Evolutionary conservation across 2,329 filamentous ascomycete species (phyloP).

Genomic region (Dactylellina drechsleri): DNA sequence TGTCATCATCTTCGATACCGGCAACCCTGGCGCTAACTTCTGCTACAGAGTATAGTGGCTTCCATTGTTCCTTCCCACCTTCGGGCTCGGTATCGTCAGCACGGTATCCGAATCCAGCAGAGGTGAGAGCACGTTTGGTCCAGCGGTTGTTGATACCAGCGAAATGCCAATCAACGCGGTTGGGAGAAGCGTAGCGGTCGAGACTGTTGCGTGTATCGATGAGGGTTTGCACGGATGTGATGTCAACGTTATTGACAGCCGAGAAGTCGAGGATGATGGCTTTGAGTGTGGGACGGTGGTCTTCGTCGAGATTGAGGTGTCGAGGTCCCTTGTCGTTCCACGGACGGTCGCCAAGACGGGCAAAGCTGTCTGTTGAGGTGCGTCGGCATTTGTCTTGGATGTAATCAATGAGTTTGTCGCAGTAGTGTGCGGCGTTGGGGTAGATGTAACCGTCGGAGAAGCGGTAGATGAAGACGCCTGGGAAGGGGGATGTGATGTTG

Average conservation of each 20-base stretch:
- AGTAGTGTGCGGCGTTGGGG: constrained; percentile 87
- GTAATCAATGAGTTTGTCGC: constrained; percentile 78
- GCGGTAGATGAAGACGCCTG: constrained; percentile 93
- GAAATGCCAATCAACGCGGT: constrained; percentile 92
- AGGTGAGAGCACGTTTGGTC: constrained; percentile 88
- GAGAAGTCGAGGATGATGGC: constrained; percentile 95
- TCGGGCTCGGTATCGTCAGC: constrained; percentile 65
- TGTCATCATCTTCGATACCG: constrained; percentile 57
- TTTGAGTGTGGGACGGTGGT: constrained; percentile 74
- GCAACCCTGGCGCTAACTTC: constrained; percentile 79
- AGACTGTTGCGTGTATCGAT: constrained; percentile 96
- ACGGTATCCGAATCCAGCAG: constrained; percentile 89
- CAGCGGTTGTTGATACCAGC: constrained; percentile 93
- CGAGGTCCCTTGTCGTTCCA: constrained; percentile 79
- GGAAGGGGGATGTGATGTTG: constrained; percentile 81
- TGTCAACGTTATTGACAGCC: constrained; percentile 90
- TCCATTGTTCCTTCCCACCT: constrained; percentile 68
- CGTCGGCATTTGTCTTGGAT: constrained; percentile 78
- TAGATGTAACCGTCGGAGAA: constrained; percentile 97
- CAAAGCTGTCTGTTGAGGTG: constrained; percentile 75
- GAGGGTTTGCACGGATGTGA: constrained; percentile 89
- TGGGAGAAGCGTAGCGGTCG: constrained; percentile 81
- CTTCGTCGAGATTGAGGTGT: constrained; percentile 64
- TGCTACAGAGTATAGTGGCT: constrained; percentile 92
- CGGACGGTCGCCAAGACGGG: constrained; percentile 78